phyloP scores from a whole-genome alignment of 1,284 basidiomycete species.

The Cutaneotrichosporon daszewskae region DNA sequence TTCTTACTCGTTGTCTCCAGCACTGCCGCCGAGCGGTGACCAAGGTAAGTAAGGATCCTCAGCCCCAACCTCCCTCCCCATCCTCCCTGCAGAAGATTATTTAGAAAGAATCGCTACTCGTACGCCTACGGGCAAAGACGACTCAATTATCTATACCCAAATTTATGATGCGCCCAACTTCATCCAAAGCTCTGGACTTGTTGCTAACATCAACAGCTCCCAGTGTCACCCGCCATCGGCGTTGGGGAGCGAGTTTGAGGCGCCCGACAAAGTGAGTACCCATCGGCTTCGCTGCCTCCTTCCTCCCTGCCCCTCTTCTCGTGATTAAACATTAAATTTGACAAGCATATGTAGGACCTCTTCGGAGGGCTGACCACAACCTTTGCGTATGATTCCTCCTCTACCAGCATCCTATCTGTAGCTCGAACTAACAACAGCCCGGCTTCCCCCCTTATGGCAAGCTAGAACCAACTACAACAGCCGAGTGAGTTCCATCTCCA shows the following conservation, averaged over 20 bases:
- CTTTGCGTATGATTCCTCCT: slow-evolving; percentile 30
- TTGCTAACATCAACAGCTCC: too few species aligned
- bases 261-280: background rate
- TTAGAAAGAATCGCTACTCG: slow-evolving; percentile 48
- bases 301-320: slow-evolving; percentile 4
- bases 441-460: too few species aligned
- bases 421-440: too few species aligned
- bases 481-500: background rate
- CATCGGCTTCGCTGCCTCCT: too few species aligned
- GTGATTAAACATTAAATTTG: slow-evolving; percentile 35
- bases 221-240: too few species aligned
- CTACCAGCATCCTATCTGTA: too few species aligned
- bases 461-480: background rate
- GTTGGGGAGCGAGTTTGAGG: too few species aligned
- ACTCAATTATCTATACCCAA: slow-evolving; percentile 46
- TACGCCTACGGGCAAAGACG: slow-evolving; percentile 36
- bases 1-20: too few species aligned
- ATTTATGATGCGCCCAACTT: slow-evolving; percentile 25
- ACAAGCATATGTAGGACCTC: slow-evolving; percentile 49
- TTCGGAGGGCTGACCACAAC: slow-evolving; percentile 40
- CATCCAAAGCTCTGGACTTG: background rate
- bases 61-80: background rate
- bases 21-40: too few species aligned
- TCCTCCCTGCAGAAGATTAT: slow-evolving; percentile 33
- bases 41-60: too few species aligned